These are phyloP conservation scores for Maudiozyma barnettii DNA, from an alignment of 805 yeast species.

Conservation along the genomic window DNA sequence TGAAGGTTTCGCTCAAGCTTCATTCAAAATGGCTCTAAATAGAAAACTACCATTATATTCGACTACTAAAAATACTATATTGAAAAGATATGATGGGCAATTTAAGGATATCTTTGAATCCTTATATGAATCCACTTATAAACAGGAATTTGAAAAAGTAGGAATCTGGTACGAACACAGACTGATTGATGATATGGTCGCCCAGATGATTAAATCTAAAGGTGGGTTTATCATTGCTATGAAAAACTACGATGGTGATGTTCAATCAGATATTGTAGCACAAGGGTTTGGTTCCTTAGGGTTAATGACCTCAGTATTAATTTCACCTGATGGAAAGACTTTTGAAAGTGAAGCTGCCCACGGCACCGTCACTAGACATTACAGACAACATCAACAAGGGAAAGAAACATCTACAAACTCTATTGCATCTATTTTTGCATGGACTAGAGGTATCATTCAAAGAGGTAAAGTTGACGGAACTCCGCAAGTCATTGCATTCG, in stretches of 20 bases:
- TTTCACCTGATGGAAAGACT: slow-evolving; percentile 94
- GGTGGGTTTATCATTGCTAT: slow-evolving; percentile 94
- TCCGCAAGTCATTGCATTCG: slow-evolving; percentile 77
- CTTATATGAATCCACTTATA: slow-evolving; percentile 63
- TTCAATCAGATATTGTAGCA: slow-evolving; percentile 91
- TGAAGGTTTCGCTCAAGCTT: slow-evolving; percentile 82
- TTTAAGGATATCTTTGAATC: slow-evolving; percentile 89
- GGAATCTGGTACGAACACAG: slow-evolving; percentile 98
- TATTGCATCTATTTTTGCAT: slow-evolving; percentile 93
- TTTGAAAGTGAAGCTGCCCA: slow-evolving; percentile 98
- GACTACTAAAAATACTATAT: slow-evolving; percentile 89
- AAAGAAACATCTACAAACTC: slow-evolving; percentile 96
- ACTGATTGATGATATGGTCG: slow-evolving; percentile 96
- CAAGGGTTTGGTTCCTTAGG: slow-evolving; percentile 97
- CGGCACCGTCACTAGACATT: slow-evolving; percentile 96
- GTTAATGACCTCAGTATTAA: slow-evolving; percentile 91
- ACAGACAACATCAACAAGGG: slow-evolving; percentile 91
- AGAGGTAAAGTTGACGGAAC: slow-evolving; percentile 85
- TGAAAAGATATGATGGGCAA: slow-evolving; percentile 89
- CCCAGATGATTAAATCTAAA: slow-evolving; percentile 92
- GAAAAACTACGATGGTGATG: slow-evolving; percentile 98
- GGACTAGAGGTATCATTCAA: slow-evolving; percentile 90
- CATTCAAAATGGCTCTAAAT: slow-evolving; percentile 78
- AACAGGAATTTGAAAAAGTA: slow-evolving; percentile 55
- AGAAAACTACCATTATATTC: slow-evolving; percentile 73